phyloP scores from a whole-genome alignment of 306 rosid genomes.

The Herpetospermum pedunculosum region DNA sequence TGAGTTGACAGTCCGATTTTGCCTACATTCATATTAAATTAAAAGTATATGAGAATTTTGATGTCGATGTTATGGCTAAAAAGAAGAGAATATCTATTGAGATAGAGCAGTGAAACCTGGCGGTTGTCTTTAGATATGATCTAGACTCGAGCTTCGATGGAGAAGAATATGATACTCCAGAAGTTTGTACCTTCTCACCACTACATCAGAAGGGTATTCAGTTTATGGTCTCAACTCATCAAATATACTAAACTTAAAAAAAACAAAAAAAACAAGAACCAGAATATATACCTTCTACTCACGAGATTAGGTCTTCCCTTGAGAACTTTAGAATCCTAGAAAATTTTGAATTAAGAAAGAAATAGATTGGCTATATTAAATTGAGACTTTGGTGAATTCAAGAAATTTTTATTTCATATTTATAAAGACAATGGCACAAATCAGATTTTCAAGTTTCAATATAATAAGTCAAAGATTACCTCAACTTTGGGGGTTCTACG shows the following conservation, averaged over 20 bases:
- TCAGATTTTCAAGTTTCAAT: background rate
- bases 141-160: conserved; percentile 23
- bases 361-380: background rate
- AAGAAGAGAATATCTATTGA: background rate
- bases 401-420: background rate
- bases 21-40: conserved; percentile 8
- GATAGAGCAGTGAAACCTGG: conserved; percentile 32
- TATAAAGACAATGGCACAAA: background rate
- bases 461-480: conserved; percentile 21
- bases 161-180: conserved; percentile 21
- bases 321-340: conserved; percentile 36
- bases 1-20: conserved; percentile 19
- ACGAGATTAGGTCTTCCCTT: conserved; percentile 21
- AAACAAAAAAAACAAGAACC: conserved; percentile 1
- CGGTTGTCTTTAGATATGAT: conserved; percentile 23
- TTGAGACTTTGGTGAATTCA: background rate
- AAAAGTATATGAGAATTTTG: background rate
- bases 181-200: conserved; percentile 20
- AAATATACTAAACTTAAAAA: background rate
- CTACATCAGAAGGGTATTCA: conserved; percentile 3
- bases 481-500: conserved; percentile 28
- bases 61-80: background rate
- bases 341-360: background rate
- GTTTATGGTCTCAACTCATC: conserved; percentile 17
- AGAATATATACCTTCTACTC: conserved; percentile 33